A percentile compares a stretch with the other conserved stretches of the same genome.
Evolutionary conservation across 352 stramenopile species (phyloP).

Genomic region (Globisporangium echinulatum): DNA sequence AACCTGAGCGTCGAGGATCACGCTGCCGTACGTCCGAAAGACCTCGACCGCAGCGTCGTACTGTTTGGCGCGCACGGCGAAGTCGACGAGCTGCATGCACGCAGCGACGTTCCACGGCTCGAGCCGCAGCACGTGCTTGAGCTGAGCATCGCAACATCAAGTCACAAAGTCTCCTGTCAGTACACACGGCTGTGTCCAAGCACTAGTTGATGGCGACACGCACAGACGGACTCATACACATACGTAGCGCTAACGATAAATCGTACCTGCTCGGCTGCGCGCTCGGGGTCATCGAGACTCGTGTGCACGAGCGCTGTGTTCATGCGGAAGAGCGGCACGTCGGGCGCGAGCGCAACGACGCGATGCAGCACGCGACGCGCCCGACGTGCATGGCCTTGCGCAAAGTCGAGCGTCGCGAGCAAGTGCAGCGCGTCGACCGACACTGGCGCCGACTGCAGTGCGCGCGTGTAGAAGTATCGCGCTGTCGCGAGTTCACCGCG

Average conservation of each 20-base stretch:
- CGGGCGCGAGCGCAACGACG: conserved; percentile 14
- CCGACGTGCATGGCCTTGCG: conserved; percentile 9
- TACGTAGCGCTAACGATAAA: background rate
- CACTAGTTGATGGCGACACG: background rate
- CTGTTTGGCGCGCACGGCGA: conserved; percentile 2
- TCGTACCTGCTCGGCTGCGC: conserved; percentile 2
- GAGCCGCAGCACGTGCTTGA: conserved; percentile 15
- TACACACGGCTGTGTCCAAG: too few species aligned
- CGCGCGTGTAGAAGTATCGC: conserved; percentile 25
- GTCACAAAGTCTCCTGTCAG: too few species aligned
- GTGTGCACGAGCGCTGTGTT: conserved; percentile 3
- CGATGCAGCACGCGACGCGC: conserved; percentile 17
- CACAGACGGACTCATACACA: background rate
- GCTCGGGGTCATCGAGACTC: background rate
- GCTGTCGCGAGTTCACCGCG: conserved; percentile 15
- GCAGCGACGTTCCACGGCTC: conserved; percentile 14
- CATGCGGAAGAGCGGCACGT: conserved; percentile 26
- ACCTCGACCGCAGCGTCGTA: conserved; percentile 12
- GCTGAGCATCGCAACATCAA: background rate
- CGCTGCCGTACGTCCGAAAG: conserved; percentile 19
- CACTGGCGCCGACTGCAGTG: conserved; percentile 3
- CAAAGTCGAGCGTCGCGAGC: conserved; percentile 27
- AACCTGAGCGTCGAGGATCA: conserved; percentile 3
- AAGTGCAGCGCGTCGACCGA: conserved; percentile 39
- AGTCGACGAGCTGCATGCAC: conserved; percentile 23